phyloP scores from a whole-genome alignment of 768 basidiomycete genomes.

The Mycena capillaripes region DNA sequence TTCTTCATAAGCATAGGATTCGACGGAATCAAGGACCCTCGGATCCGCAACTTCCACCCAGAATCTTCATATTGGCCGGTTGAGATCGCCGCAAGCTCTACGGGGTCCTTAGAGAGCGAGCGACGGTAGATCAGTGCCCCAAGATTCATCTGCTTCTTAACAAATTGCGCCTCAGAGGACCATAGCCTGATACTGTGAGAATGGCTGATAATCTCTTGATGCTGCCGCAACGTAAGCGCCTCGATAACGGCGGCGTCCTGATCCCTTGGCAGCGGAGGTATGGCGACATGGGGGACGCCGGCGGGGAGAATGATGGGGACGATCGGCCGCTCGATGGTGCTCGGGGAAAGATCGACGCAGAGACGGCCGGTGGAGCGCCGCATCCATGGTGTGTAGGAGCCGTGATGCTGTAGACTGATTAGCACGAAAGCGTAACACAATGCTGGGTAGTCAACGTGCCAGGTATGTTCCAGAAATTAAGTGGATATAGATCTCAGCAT shows the following conservation, averaged over 20 bases:
- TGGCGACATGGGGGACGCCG: constrained; percentile 2
- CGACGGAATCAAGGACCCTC: background rate
- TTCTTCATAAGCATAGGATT: constrained; percentile 5
- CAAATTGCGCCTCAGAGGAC: background rate
- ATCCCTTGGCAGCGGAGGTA: background rate
- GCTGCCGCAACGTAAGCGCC: constrained; percentile 5
- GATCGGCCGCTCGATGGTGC: background rate
- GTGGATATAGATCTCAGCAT: constrained; percentile 7
- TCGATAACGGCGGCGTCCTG: constrained; percentile 14
- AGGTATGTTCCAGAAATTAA: constrained; percentile 5
- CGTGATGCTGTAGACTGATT: background rate
- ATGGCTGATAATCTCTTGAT: constrained; percentile 12
- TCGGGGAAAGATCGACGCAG: constrained; percentile 21
- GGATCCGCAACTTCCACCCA: background rate
- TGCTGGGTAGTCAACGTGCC: background rate
- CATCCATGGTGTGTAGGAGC: constrained; percentile 17
- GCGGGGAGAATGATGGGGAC: background rate
- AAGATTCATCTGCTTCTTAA: background rate
- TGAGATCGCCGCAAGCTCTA: background rate
- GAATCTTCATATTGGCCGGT: background rate
- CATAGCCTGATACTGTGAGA: background rate
- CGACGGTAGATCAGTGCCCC: background rate
- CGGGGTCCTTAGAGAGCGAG: background rate
- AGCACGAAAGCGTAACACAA: background rate
- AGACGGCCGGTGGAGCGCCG: constrained; percentile 12